Evolutionary conservation across 2,329 filamentous ascomycete species (phyloP), one percentile per base, ranked within the genome.

Genomic region (Elsinoe arachidis): DNA sequence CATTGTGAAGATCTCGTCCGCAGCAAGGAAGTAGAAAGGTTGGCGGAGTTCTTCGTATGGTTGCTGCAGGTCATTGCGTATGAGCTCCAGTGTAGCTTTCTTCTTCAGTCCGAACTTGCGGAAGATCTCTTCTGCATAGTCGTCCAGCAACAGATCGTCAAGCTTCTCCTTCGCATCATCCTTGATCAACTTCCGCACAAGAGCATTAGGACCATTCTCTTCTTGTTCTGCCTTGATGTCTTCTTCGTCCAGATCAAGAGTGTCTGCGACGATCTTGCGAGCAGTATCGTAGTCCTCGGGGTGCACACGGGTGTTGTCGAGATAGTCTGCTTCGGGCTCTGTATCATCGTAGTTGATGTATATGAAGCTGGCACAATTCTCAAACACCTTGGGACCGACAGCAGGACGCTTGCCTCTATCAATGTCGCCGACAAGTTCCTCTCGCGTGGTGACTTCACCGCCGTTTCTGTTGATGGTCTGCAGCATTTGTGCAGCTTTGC

Each of bases 201-300:
- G 91, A 6, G 92, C 93, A 14, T 88, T 90, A 0, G 87, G 80
- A 0, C 93, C 93, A 62, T 90, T 89, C 67, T 96, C 90, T 63
- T 95, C 89, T 4, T 87, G 87, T 73, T 97, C 91, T 1, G 88
- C 90, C 72, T 96, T 95, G 69, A 99, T 90, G 66, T 99, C 93
- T 75, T 99, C 93, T 73, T 99, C 93, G 65, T 99, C 93, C 63
- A 99, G 80, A 69, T 96, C 92, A 49, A 99, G 78, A 14, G 93
- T 93, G 76, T 99, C 93, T 2, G 93, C 93, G 17, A 93, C 93
- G 86, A 99, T 97, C 74, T 99, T 99, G 64, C 92, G 88, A 51
- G 90, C 93, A 61, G 99, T 85, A 64, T 99, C 93, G 72, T 99
- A 99, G 69, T 99, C 93, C 75, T 99, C 93, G 1, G 93, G 93